These are phyloP conservation scores for Periglandula ipomoeae DNA, from an alignment of 2,329 filamentous ascomycete genomes.

Conservation along the genomic window DNA sequence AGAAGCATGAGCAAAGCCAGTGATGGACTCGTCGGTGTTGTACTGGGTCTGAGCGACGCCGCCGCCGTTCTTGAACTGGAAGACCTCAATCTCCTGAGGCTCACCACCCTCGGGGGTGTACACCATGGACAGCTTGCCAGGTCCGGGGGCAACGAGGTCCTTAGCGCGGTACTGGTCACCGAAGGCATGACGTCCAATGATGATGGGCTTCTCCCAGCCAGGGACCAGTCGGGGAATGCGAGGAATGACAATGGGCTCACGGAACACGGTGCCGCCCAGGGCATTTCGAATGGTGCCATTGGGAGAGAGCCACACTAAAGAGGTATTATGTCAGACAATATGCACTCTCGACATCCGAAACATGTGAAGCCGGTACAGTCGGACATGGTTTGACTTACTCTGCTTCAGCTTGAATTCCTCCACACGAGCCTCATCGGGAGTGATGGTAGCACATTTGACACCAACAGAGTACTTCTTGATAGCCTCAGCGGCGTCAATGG, in stretches of 20 bases:
- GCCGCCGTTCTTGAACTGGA: constrained; percentile 75
- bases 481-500: constrained; percentile 85
- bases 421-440: constrained; percentile 90
- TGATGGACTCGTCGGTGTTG: constrained; percentile 95
- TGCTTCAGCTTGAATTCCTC: constrained; percentile 99
- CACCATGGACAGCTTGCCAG: constrained; percentile 88
- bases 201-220: constrained; percentile 98
- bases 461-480: constrained; percentile 99
- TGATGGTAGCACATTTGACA: constrained; percentile 99
- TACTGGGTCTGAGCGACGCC: constrained; percentile 93
- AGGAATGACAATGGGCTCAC: constrained; percentile 95
- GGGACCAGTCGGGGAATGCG: constrained; percentile 87
- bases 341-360: background rate
- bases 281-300: constrained; percentile 79
- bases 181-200: constrained; percentile 96
- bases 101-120: constrained; percentile 79
- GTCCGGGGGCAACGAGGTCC: constrained; percentile 73
- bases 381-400: constrained; percentile 51
- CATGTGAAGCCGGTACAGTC: background rate
- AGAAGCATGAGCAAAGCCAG: constrained; percentile 87
- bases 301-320: constrained; percentile 92
- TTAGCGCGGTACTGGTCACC: constrained; percentile 98
- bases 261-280: constrained; percentile 92
- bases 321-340: constrained; percentile 3
- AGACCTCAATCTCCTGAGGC: constrained; percentile 83